Evolutionary conservation across 2,329 filamentous ascomycete genomes (phyloP), one percentile per base, ranked within the genome.

Genomic region (Scytalidium lignicola): DNA sequence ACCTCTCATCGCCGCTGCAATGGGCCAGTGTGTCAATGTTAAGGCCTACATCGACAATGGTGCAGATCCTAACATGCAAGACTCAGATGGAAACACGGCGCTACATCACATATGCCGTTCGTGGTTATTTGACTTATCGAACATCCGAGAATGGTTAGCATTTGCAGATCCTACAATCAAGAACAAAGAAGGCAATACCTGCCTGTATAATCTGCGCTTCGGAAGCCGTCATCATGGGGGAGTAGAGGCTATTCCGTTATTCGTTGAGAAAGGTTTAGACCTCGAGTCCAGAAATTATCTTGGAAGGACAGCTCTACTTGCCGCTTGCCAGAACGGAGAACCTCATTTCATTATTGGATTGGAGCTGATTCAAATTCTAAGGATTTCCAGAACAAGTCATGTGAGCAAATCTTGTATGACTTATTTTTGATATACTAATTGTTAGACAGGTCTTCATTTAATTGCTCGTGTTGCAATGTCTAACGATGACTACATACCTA

Each of bases 21-120:
- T n/a, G 26, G n/a, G 18, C 13, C 46, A 45, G 28, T 41, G 32
- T 19, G 42, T 44, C 26, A 13, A 49, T 13, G 17, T 42, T 17
- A 41, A 23, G 5, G 19, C 42, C 3, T 49, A 43, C 22, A 29
- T 44, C 18, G 50, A 49, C 9, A 19, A 50, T 32, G 55, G 51
- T 12, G 53, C 47, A 17, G 43, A 51, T 28, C 18, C 42, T 29
- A 28, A 43, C 45, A 7, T 40, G 3, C 45, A 45, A 51, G 51
- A 53, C 29, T 13, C 6, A 18, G 46, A 46, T n/a, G 49, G 51
- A 37, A 53, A 47, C 22, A 53, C 48, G 10, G 51, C 45, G 17
- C 42, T 53, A 21, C 45, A 51, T 45, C 22, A 46, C 18, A 39
- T 23, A 22, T 50, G 44, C 42, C n/a, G 10, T 22, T 43, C 41